Evolutionary conservation across 2,329 filamentous ascomycete species (phyloP).

Genomic region (Aspergillus chevalieri): DNA sequence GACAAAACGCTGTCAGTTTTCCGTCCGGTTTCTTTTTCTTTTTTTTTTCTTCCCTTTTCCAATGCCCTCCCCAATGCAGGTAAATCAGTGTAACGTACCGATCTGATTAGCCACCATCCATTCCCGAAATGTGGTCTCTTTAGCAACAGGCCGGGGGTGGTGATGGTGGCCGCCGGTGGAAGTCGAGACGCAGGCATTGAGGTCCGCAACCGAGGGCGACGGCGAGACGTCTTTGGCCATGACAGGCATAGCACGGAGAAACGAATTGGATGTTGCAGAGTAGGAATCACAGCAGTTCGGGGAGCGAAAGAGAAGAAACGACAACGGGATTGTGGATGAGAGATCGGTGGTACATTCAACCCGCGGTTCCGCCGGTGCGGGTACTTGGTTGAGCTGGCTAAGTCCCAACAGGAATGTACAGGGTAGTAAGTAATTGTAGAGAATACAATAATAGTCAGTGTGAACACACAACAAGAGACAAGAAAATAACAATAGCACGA

Average conservation of each 20-base stretch:
- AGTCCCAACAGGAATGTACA: not conserved
- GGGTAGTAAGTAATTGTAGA: not conserved
- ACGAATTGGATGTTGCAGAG: too few species aligned
- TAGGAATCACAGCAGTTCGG: too few species aligned
- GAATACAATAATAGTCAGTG: not conserved
- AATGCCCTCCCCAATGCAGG: not conserved
- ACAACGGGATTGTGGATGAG: not conserved
- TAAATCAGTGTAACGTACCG: slow-evolving; percentile 48
- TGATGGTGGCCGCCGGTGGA: slow-evolving; percentile 17
- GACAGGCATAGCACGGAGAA: not conserved
- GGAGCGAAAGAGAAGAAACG: too few species aligned
- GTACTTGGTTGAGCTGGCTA: not conserved
- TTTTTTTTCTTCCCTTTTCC: not conserved
- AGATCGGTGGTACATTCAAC: not conserved
- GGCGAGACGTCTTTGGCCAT: slow-evolving; percentile 32
- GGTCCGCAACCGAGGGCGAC: slow-evolving; percentile 27
- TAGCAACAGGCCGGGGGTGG: slow-evolving; percentile 18
- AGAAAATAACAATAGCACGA: not conserved
- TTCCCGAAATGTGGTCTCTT: slow-evolving; percentile 39
- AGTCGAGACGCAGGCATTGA: slow-evolving; percentile 38
- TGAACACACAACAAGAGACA: not conserved
- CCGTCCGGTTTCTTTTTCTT: too few species aligned
- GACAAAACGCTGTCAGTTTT: not conserved
- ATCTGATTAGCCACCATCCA: slow-evolving; percentile 77
- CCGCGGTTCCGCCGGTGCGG: slow-evolving; percentile 1